These are phyloP conservation scores for Barnettozyma hawaiiensis DNA, from an alignment of 1,139 yeast species.

Conservation along the genomic window DNA sequence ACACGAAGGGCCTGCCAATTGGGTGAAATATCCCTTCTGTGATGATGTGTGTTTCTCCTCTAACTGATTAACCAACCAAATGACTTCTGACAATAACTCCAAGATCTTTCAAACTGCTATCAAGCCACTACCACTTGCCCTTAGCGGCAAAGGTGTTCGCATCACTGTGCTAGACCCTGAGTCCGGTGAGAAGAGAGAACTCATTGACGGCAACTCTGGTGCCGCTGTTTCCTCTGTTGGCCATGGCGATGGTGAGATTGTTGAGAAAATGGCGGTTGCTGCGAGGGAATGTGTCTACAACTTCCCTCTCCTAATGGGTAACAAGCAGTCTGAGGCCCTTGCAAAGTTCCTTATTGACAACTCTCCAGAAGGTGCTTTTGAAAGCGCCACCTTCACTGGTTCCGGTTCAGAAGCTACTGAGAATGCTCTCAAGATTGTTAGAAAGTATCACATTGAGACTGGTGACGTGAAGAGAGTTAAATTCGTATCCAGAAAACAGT, in stretches of 20 bases:
- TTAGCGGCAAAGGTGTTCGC: constrained; percentile 43
- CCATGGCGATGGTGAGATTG: constrained; percentile 49
- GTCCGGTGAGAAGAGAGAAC: constrained; percentile 35
- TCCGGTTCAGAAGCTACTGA: constrained; percentile 61
- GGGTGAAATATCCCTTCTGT: no score
- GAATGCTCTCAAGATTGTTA: constrained; percentile 48
- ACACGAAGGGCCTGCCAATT: not conserved
- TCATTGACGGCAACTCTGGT: constrained; percentile 52
- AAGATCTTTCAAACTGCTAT: constrained; percentile 13
- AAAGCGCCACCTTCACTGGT: constrained; percentile 48
- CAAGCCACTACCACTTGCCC: constrained; percentile 17
- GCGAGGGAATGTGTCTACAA: constrained; percentile 41
- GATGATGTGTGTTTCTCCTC: no score
- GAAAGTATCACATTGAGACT: constrained; percentile 49
- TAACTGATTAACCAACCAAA: constrained; percentile 1
- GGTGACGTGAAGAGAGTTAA: constrained; percentile 43
- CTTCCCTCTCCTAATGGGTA: constrained; percentile 39
- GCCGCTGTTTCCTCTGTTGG: constrained; percentile 62
- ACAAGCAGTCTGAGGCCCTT: constrained; percentile 42
- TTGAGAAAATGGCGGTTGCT: constrained; percentile 42
- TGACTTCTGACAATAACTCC: constrained; percentile 8
- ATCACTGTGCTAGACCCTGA: constrained; percentile 42
- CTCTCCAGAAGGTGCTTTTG: constrained; percentile 49
- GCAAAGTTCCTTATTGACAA: constrained; percentile 46
- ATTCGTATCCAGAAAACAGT: constrained; percentile 45